A percentile compares a stretch with the other conserved stretches of the same genome.
These are phyloP conservation scores for Talaromyces atroroseus DNA, from an alignment of 2,329 filamentous ascomycete genomes.

Conservation along the genomic window DNA sequence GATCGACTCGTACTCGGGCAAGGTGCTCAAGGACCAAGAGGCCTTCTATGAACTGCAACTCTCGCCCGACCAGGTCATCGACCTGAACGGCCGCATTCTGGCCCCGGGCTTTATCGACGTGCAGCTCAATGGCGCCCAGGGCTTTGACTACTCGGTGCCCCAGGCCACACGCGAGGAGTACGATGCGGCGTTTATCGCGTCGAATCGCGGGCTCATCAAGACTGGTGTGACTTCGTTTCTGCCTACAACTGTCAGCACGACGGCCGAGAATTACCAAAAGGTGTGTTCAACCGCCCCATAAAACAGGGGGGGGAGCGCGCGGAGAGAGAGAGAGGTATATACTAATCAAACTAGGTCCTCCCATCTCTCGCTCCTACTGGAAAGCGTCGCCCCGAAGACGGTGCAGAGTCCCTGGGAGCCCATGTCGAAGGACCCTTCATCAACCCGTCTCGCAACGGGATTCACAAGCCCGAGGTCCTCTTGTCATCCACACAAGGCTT, in stretches of 20 bases:
- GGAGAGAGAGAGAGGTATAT: too few relatives aligned
- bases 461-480: conserved; percentile 72
- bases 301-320: background rate
- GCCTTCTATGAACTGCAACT: conserved; percentile 47
- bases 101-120: conserved; percentile 84
- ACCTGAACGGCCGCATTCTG: conserved; percentile 77
- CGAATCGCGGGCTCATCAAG: conserved; percentile 66
- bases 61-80: conserved; percentile 65
- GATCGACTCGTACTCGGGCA: conserved; percentile 76
- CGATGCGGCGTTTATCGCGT: conserved; percentile 62
- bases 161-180: conserved; percentile 61
- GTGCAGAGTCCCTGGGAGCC: conserved; percentile 80
- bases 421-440: conserved; percentile 91
- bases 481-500: conserved; percentile 57
- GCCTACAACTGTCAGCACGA: conserved; percentile 72
- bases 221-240: conserved; percentile 86
- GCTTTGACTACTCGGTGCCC: conserved; percentile 86
- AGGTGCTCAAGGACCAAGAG: conserved; percentile 67
- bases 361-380: conserved; percentile 73
- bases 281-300: conserved; percentile 36
- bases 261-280: conserved; percentile 73
- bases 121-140: conserved; percentile 87
- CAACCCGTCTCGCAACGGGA: conserved; percentile 74
- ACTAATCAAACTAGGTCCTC: conserved; percentile 44
- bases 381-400: conserved; percentile 55